Percentiles rank a stretch among this genome's conserved stretches.
Conservation (phyloP, 768 basidiomycete genomes). For the Boletus sensibilis region DNA sequence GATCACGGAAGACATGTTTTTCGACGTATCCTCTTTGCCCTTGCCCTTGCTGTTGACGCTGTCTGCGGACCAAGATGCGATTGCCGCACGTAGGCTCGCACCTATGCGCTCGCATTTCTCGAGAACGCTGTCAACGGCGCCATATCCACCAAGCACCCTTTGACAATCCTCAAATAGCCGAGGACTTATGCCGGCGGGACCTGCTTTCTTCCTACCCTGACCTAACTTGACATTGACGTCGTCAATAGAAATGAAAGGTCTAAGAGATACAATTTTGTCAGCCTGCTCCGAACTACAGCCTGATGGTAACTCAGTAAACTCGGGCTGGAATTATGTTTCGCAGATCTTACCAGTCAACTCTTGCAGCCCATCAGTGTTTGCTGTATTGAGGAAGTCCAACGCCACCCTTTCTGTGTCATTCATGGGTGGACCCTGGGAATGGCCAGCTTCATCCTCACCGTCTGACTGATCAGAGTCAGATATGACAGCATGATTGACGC, state of each 20-base stretch:
- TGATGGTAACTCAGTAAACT: slow-evolving; percentile 28
- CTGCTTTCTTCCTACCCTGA: slow-evolving; percentile 85
- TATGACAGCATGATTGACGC: slow-evolving; percentile 58
- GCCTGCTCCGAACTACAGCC: slow-evolving; percentile 85
- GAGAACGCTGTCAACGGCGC: slow-evolving; percentile 84
- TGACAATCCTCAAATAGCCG: slow-evolving; percentile 90
- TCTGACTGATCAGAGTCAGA: slow-evolving; percentile 60
- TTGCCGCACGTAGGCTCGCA: slow-evolving; percentile 63
- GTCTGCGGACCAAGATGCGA: slow-evolving; percentile 70
- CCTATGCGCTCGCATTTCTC: slow-evolving; percentile 89
- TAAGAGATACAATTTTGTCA: slow-evolving; percentile 66
- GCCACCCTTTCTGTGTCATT: slow-evolving; percentile 49
- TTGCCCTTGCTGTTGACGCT: slow-evolving; percentile 35
- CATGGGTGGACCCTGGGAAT: slow-evolving; percentile 34
- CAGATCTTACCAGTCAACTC: slow-evolving; percentile 65
- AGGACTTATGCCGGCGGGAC: slow-evolving; percentile 79
- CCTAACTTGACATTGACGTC: slow-evolving; percentile 75
- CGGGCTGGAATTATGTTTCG: background rate
- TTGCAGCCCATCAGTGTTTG: slow-evolving; percentile 61
- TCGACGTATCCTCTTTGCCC: slow-evolving; percentile 35
- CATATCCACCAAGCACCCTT: slow-evolving; percentile 80
- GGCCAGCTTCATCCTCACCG: slow-evolving; percentile 43
- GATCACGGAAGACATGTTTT: slow-evolving; percentile 16
- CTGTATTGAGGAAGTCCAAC: slow-evolving; percentile 67
- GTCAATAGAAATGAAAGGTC: slow-evolving; percentile 76